Conservation (phyloP, 208 protist species). For the Trypanosomatidae sp. region DNA sequence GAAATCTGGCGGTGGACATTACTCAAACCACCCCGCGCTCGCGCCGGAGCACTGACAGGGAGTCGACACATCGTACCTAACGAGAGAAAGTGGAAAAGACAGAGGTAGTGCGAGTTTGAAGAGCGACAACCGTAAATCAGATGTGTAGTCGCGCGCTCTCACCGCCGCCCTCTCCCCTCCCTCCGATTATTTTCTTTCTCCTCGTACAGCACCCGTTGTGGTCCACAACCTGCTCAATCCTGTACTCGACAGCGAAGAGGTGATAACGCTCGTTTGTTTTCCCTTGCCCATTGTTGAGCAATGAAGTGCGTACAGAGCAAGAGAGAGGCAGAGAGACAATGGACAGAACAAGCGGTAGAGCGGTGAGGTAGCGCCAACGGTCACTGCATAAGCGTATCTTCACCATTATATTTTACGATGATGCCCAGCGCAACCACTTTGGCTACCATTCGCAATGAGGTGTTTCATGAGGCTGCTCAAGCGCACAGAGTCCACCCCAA, state of each 20-base stretch:
- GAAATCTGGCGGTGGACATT: background rate
- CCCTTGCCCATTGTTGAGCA: background rate
- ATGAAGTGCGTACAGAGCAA: background rate
- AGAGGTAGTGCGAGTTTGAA: background rate
- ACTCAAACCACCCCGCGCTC: background rate
- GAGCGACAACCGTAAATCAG: background rate
- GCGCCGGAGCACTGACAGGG: constrained; percentile 1
- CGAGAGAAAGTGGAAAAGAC: too few species aligned
- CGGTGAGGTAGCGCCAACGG: background rate
- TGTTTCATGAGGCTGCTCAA: background rate
- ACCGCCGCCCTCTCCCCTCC: background rate
- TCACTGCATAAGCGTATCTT: background rate
- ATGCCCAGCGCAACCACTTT: background rate
- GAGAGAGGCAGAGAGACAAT: background rate
- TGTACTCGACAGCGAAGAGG: background rate
- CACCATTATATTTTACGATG: too few species aligned
- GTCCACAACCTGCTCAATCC: background rate
- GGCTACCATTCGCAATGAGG: background rate
- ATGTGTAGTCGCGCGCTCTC: too few species aligned
- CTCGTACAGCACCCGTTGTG: background rate
- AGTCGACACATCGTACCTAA: background rate
- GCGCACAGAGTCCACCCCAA: background rate
- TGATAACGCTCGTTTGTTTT: background rate
- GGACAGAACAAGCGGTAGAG: background rate
- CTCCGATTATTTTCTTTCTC: background rate